Percentiles rank a stretch among this genome's conserved stretches.
Evolutionary conservation across 2,329 filamentous ascomycete genomes (phyloP).

Genomic region (Trichocomaceae sp.): DNA sequence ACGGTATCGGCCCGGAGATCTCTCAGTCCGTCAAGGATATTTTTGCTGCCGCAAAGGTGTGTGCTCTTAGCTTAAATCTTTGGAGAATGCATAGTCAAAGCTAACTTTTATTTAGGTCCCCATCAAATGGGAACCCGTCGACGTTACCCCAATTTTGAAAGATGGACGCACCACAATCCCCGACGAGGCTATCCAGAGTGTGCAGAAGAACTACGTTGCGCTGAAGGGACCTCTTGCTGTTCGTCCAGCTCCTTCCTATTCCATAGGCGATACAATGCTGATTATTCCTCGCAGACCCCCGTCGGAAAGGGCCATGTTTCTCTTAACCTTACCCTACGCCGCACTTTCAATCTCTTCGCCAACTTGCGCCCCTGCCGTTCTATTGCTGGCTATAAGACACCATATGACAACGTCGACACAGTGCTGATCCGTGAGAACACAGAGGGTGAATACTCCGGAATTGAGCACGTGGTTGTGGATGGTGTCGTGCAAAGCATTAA

Average conservation of each 20-base stretch:
- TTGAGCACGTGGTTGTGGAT: constrained; percentile 96
- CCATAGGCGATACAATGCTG: constrained; percentile 17
- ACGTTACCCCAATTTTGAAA: constrained; percentile 88
- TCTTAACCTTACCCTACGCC: constrained; percentile 94
- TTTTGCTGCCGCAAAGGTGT: constrained; percentile 86
- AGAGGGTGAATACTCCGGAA: constrained; percentile 98
- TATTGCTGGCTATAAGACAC: constrained; percentile 95
- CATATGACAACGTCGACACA: constrained; percentile 94
- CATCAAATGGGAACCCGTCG: constrained; percentile 93
- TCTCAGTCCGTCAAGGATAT: constrained; percentile 98
- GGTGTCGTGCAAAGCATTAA: constrained; percentile 99
- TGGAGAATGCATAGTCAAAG: constrained; percentile 25
- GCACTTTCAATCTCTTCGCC: constrained; percentile 99
- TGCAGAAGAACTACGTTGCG: constrained; percentile 91
- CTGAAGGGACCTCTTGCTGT: constrained; percentile 96
- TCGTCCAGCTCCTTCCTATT: constrained; percentile 35
- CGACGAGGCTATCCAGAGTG: constrained; percentile 84
- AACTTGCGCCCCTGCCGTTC: constrained; percentile 97
- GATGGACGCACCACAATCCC: constrained; percentile 95
- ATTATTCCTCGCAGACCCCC: constrained; percentile 58
- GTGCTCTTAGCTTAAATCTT: constrained; percentile 2
- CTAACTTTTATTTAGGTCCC: constrained; percentile 55
- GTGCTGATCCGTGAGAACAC: constrained; percentile 99
- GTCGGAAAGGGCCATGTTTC: constrained; percentile 99
- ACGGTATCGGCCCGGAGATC: constrained; percentile 97